phyloP scores from a whole-genome alignment of 495 filamentous ascomycete genomes.

The Trichoderma gamsii region DNA sequence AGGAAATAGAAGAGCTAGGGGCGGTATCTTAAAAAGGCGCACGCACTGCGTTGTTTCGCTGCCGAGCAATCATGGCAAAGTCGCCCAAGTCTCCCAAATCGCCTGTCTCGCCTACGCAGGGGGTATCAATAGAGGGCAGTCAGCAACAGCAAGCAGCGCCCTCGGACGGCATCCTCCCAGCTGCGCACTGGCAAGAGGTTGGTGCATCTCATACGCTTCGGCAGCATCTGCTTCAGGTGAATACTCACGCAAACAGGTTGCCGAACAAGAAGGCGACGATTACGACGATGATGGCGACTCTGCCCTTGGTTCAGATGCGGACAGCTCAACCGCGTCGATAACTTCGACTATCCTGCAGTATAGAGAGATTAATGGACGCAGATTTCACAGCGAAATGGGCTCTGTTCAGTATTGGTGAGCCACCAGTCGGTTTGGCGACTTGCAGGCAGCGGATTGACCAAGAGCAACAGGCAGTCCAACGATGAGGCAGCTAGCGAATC shows the following conservation, averaged over 20 bases:
- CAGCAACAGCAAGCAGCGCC: background rate
- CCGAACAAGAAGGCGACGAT: background rate
- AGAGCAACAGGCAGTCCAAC: slow-evolving; percentile 31
- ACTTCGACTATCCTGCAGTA: slow-evolving; percentile 40
- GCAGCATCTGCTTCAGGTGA: background rate
- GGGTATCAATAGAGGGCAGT: background rate
- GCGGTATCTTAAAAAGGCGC: no score
- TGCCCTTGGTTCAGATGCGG: slow-evolving; percentile 28
- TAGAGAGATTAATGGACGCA: slow-evolving; percentile 35
- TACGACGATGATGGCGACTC: slow-evolving; percentile 33
- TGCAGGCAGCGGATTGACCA: background rate
- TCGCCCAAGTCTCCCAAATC: no score
- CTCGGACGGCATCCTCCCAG: slow-evolving; percentile 11
- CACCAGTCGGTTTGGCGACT: background rate
- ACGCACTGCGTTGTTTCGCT: background rate
- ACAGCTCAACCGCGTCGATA: slow-evolving; percentile 38
- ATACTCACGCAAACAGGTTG: background rate
- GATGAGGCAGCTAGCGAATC: slow-evolving; percentile 36
- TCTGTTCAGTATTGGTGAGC: slow-evolving; percentile 29
- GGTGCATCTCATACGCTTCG: background rate
- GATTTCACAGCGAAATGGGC: slow-evolving; percentile 30
- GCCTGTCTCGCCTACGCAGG: background rate
- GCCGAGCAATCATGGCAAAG: background rate
- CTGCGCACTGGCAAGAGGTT: slow-evolving; percentile 13
- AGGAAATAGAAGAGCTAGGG: no score